Base-by-base conservation (phyloP, 352 stramenopile species). In the Pseudoperonospora humuli region DNA sequence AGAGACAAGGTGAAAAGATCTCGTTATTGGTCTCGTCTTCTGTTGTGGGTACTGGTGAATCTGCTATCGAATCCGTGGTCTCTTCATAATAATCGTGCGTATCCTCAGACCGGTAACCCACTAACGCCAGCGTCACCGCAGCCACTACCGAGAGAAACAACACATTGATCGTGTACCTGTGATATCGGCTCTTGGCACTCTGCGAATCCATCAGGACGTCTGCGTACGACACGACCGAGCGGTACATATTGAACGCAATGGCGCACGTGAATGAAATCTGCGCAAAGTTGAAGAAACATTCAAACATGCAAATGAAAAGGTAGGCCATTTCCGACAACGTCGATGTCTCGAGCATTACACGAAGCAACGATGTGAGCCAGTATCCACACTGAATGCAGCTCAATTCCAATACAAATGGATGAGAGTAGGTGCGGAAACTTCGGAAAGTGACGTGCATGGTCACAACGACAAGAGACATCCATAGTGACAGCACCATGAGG, bases 211-310 rank as follows among this genome's bases (percentile, higher is more conserved):
- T 47, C 3, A 86, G 44, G 18, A 84, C 75, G 25, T 86, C 75
- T 7, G 72, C 75, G 54, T 83, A 86, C 13, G 75, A 86, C 15
- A 86, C 75, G 1, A 86, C 75, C 3, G 71, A 84, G 5, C 75
- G 75, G 50, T 86, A 86, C 72, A 86, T 82, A 41, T 86, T 83
- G 57, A 84, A 86, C 6, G 71, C 75, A 47, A 84, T 83, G 34
- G 75, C 70, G 24, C 75, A 86, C 49, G 75, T 79, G 54, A 86
- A 86, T 20, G 75, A 84, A 36, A 86, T 86, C 54, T 84, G 71
- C 28, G 69, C 75, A 36, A 84, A 84, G 44, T 83, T 84, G 57
- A 86, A 86, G 33, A 84, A 81, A 35, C 71, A 80, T 58, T 86
- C 75, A 41, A 70, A 66, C 40, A 84, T 75, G 35, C 75, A 84